A percentile compares a stretch with the other conserved stretches of the same genome.
phyloP scores from a whole-genome alignment of 1,284 basidiomycete genomes.

The Marasmius sp. region DNA sequence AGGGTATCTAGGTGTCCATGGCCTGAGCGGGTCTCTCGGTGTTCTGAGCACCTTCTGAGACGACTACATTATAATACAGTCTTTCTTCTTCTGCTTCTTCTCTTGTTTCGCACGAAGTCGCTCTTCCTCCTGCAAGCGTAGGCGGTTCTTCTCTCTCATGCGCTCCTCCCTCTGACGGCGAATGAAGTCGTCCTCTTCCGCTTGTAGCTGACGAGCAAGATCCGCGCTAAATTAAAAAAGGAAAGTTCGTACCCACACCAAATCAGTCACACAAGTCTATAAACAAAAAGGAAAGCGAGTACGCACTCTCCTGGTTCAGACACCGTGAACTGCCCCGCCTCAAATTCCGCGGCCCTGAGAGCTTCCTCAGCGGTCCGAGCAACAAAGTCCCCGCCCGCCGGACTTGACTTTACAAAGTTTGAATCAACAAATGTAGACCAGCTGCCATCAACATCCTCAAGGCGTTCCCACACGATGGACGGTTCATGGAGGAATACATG shows the following conservation, averaged over 20 bases:
- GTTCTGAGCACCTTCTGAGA: neutral
- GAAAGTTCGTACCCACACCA: neutral
- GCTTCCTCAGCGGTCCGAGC: slow-evolving; percentile 69
- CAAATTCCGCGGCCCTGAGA: slow-evolving; percentile 42
- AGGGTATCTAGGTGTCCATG: too few relatives aligned
- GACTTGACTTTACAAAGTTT: slow-evolving; percentile 59
- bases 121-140: slow-evolving; percentile 25
- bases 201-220: slow-evolving; percentile 71
- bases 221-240: slow-evolving; percentile 41
- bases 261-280: neutral
- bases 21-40: too few relatives aligned
- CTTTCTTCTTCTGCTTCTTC: slow-evolving; percentile 50
- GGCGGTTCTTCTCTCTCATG: slow-evolving; percentile 33
- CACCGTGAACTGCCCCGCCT: slow-evolving; percentile 32
- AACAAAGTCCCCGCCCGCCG: slow-evolving; percentile 78
- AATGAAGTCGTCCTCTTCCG: slow-evolving; percentile 65
- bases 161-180: slow-evolving; percentile 37
- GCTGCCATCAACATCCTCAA: slow-evolving; percentile 84
- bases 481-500: slow-evolving; percentile 76
- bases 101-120: slow-evolving; percentile 31
- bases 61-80: slow-evolving; percentile 65
- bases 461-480: slow-evolving; percentile 83
- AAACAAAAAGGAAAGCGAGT: slow-evolving; percentile 2
- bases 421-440: slow-evolving; percentile 76
- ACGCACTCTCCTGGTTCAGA: slow-evolving; percentile 57